Evolutionary conservation across 2,329 filamentous ascomycete species (phyloP), one percentile per base, ranked within the genome.

Genomic region (Clonostachys chloroleuca): DNA sequence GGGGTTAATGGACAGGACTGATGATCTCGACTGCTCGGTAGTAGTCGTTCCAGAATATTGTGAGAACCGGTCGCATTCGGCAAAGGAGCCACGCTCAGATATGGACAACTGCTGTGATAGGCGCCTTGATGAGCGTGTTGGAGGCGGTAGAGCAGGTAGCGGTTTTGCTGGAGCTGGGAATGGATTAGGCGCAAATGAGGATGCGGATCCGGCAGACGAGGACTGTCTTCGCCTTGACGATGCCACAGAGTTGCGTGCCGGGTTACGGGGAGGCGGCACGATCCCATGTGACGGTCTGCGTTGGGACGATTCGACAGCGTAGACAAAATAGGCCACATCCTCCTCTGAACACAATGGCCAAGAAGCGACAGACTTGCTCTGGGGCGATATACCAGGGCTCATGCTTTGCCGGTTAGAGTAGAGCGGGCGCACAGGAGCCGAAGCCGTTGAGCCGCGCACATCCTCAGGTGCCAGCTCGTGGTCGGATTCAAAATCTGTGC

Each of bases 91-190:
- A 30, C 24, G 16, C 16, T 49, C 47, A 5, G 44, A 46, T 12
- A 16, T 17, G 5, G 47, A 49, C 12, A 20, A 34, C n/a, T 45
- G 44, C 20, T 43, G 46, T 10, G 42, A 45, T 2, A 34, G 10
- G 33, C 34, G 43, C 34, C 40, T 36, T 10, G 47, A 49, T 14
- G 47, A 33, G 8, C 44, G 24, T 13, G 33, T 24, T 10, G 47
- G 40, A 8, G 44, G 20, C 4, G 47, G 47, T 5, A 49, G 37
- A 7, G 47, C 37, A 16, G 47, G 47, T n/a, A 49, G 36, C 7
- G 47, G 47, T 41, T 49, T 49, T 2, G 36, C 39, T 14, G 47
- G 47, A 17, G 47, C 47, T 33, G 47, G 47, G 41, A 43, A 49
- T 7, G 47, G 47, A 17, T 41, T 46, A 20, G 10, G 12, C 13